phyloP scores from a whole-genome alignment of 176 grass and related monocot species.

The Oryza officinalis region DNA sequence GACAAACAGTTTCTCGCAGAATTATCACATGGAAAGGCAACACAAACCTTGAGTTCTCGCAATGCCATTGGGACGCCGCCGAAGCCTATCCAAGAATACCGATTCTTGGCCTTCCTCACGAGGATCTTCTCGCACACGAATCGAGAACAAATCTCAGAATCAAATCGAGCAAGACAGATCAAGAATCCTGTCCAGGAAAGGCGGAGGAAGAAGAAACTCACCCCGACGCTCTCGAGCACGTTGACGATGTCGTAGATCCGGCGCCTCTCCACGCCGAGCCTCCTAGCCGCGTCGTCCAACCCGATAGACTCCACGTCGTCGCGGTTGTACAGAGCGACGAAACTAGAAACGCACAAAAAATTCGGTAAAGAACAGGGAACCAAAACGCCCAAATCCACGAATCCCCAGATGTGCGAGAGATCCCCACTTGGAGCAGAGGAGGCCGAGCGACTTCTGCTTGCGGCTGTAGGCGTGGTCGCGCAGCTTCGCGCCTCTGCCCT shows the following conservation, averaged over 20 bases:
- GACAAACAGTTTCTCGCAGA: neutral
- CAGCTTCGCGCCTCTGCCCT: conserved; percentile 12
- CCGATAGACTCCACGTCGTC: conserved; percentile 59
- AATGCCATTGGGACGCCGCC: conserved; percentile 67
- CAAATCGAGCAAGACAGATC: neutral
- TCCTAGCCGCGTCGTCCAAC: conserved; percentile 66
- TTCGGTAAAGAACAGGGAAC: neutral
- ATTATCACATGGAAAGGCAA: conserved; percentile 8
- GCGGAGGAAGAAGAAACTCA: conserved; percentile 39
- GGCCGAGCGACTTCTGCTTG: conserved; percentile 89
- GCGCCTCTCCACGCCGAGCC: conserved; percentile 76
- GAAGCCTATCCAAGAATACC: conserved; percentile 90
- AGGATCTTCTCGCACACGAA: conserved; percentile 48
- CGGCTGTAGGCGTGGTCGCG: conserved; percentile 72
- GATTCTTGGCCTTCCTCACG: conserved; percentile 82
- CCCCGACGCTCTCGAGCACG: conserved; percentile 89
- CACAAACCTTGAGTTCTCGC: conserved; percentile 70
- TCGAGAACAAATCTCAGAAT: neutral
- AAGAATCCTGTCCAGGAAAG: neutral
- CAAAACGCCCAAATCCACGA: neutral
- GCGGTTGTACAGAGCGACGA: conserved; percentile 69
- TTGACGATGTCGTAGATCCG: conserved; percentile 99
- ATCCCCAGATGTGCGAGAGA: neutral
- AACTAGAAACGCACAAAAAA: conserved; percentile 45
- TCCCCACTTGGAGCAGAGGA: conserved; percentile 89